Evolutionary conservation across 2,329 filamentous ascomycete genomes (phyloP).

Genomic region (Botrytis sinoallii): DNA sequence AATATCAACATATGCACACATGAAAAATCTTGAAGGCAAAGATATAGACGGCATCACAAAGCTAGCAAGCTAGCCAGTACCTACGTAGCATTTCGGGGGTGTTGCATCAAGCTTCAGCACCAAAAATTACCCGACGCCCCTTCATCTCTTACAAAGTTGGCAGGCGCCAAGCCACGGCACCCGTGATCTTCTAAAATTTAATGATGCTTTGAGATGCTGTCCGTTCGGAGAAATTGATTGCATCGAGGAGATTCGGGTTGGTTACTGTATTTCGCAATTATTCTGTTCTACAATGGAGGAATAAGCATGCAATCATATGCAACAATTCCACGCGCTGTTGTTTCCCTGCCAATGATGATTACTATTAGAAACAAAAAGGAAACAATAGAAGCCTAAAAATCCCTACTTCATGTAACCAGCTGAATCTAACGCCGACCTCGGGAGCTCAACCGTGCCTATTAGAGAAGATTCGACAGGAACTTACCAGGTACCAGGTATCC

Average conservation of each 20-base stretch:
- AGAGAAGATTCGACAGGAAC: not conserved
- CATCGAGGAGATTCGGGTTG: not conserved
- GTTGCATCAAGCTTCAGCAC: conserved; percentile 9
- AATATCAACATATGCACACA: conserved; percentile 4
- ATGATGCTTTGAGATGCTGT: not conserved
- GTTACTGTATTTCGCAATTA: not conserved
- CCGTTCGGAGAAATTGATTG: conserved; percentile 9
- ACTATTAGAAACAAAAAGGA: not conserved
- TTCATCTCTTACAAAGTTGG: conserved; percentile 11
- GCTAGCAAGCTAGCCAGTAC: not conserved
- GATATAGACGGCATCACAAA: not conserved
- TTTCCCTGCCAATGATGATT: conserved; percentile 13
- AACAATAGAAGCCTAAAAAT: conserved; percentile 7
- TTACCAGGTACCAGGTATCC: conserved; percentile 13
- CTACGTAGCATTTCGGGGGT: conserved; percentile 6
- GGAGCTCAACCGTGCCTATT: conserved; percentile 4
- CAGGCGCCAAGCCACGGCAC: conserved; percentile 9
- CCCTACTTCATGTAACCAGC: not conserved
- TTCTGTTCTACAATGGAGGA: not conserved
- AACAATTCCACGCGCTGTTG: not conserved
- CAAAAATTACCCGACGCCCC: conserved; percentile 15
- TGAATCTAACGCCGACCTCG: conserved; percentile 6
- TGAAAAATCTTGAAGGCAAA: not conserved
- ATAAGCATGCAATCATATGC: conserved; percentile 3
- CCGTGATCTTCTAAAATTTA: conserved; percentile 1